These are phyloP conservation scores for Pichia sp. DNA, from an alignment of 1,139 yeast genomes.

Conservation along the genomic window DNA sequence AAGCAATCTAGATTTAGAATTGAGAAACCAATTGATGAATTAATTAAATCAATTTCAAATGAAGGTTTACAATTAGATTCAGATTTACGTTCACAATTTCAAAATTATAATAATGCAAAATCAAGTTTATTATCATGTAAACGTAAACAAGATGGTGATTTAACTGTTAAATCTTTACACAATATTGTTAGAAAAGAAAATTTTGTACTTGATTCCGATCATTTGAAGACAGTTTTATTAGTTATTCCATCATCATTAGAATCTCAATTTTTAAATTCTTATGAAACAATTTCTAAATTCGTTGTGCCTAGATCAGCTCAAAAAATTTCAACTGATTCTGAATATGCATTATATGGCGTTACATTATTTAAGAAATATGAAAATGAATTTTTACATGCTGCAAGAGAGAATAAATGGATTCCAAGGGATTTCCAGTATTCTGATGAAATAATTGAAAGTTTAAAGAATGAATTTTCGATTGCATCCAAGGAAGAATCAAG, in stretches of 20 bases:
- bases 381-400: constrained; percentile 58
- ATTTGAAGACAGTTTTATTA: constrained; percentile 70
- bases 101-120: constrained; percentile 73
- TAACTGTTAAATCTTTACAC: constrained; percentile 84
- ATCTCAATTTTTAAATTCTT: constrained; percentile 54
- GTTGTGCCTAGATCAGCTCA: constrained; percentile 90
- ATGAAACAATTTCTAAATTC: constrained; percentile 72
- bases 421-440: constrained; percentile 91
- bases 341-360: constrained; percentile 66
- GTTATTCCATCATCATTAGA: constrained; percentile 74
- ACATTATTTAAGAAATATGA: constrained; percentile 79
- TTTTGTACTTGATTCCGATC: constrained; percentile 79
- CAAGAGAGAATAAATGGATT: constrained; percentile 83
- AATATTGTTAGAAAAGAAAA: constrained; percentile 81
- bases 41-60: constrained; percentile 60
- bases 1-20: constrained; percentile 77
- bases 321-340: constrained; percentile 63
- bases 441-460: constrained; percentile 62
- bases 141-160: constrained; percentile 87
- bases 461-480: constrained; percentile 53
- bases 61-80: constrained; percentile 79
- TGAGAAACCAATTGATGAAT: constrained; percentile 74
- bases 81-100: constrained; percentile 68
- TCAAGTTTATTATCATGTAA: constrained; percentile 82
- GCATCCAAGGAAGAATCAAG: constrained; percentile 71